These are phyloP conservation scores for Hirsutella minnesotensis DNA, from an alignment of 2,329 filamentous ascomycete genomes.

Conservation along the genomic window DNA sequence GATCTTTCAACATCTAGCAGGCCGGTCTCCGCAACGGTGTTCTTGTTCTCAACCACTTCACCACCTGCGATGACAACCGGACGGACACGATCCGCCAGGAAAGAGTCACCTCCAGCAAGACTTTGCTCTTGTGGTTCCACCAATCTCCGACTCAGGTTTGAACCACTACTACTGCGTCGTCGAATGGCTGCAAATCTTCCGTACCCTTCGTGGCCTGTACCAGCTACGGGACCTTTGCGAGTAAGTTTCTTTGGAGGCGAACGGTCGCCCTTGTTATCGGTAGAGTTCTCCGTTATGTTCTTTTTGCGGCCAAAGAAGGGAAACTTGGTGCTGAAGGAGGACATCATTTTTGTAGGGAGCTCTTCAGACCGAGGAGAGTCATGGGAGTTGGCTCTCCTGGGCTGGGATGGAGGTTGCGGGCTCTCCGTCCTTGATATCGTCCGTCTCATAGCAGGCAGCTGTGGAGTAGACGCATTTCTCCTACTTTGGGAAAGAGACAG, in stretches of 20 bases:
- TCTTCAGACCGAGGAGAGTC: constrained; percentile 18
- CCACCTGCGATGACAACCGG: constrained; percentile 57
- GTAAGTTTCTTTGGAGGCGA: constrained; percentile 12
- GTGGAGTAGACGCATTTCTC: constrained; percentile 19
- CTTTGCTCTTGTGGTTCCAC: constrained; percentile 36
- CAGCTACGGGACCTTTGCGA: constrained; percentile 73
- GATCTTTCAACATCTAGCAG: constrained; percentile 40
- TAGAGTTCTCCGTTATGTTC: constrained; percentile 36
- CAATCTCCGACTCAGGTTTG: constrained; percentile 33
- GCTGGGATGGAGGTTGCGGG: constrained; percentile 6
- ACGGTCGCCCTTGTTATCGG: constrained; percentile 37
- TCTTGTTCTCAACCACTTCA: constrained; percentile 48
- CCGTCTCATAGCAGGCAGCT: constrained; percentile 14
- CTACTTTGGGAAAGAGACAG: constrained; percentile 17
- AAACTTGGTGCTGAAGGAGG: constrained; percentile 53
- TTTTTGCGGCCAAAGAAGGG: constrained; percentile 69
- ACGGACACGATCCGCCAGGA: constrained; percentile 49
- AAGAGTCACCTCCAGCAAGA: constrained; percentile 38
- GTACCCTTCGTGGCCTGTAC: constrained; percentile 89
- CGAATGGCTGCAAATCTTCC: constrained; percentile 50
- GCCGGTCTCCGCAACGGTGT: constrained; percentile 35
- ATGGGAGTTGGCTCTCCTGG: constrained; percentile 9
- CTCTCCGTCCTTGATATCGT: constrained; percentile 4
- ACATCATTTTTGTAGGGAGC: constrained; percentile 38
- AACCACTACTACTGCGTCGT: constrained; percentile 50